Base-by-base conservation (phyloP, 768 basidiomycete genomes). In the Tylopilus sp. region DNA sequence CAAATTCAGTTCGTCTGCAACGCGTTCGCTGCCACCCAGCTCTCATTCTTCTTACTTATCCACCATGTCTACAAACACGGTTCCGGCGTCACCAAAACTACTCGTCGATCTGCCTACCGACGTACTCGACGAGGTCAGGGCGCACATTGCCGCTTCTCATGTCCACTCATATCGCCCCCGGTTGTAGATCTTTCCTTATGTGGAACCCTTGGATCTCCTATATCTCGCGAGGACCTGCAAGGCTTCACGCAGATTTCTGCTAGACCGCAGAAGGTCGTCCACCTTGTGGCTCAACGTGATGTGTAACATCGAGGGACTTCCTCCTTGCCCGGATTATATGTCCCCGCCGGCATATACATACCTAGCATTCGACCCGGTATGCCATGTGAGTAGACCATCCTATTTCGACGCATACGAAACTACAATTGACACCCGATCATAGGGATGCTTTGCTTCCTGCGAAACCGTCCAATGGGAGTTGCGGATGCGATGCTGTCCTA, bases 161-260 rank as follows among this genome's bases (percentile, higher is more conserved):
- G n/a, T n/a, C n/a, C n/a, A n/a, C n/a, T n/a, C n/a, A n/a, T n/a
- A n/a, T n/a, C n/a, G n/a, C n/a, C n/a, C n/a, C n/a, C n/a, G n/a
- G n/a, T n/a, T n/a, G n/a, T 79, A 57, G 57, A 46, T 70, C 26
- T 63, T 71, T 21, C 57, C 57, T 4, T 49, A 62, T 47, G 49
- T 71, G 10, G 60, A 66, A 8, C 70, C 72, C 1, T 28, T 64
- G 6, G 68, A 72, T 47, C 50, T 72, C 9, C 62, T 72, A 18
- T 51, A 66, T 23, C 60, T 73, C 5, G 36, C 66, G n/a, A 59
- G 69, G 30, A 61, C 61, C n/a, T 63, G 59, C 9, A 71, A 71
- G 31, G 60, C 52, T 4, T 59, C 72, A 10, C 62, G 69, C 18
- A 26, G 25, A 4, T 57, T 70, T 11, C 52, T 73, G 1, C 53